These are phyloP conservation scores for Salix viminalis DNA, from an alignment of 345 rosid genomes.

Conservation along the genomic window DNA sequence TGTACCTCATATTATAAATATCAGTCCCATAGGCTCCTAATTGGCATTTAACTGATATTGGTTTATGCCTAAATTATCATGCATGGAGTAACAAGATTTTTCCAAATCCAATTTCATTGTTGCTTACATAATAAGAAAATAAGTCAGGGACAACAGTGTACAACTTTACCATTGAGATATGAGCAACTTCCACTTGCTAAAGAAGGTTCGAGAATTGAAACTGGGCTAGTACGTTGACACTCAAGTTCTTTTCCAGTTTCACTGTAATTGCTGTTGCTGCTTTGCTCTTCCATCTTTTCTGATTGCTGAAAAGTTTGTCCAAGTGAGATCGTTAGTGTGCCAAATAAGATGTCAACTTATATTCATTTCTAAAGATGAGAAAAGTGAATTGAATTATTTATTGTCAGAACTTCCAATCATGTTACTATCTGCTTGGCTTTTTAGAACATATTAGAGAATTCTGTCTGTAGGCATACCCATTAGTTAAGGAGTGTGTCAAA, in stretches of 20 bases:
- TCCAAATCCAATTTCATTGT: neutral
- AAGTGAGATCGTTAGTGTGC: neutral
- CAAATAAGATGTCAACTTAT: neutral
- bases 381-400: neutral
- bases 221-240: slow-evolving; percentile 22
- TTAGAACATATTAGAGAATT: neutral
- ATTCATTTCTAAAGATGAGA: neutral
- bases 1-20: neutral
- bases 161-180: slow-evolving; percentile 16
- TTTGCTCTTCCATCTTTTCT: slow-evolving; percentile 32
- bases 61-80: neutral
- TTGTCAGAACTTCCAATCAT: neutral
- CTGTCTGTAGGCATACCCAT: neutral
- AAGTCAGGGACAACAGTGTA: neutral
- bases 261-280: slow-evolving; percentile 39
- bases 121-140: neutral
- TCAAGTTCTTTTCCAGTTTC: slow-evolving; percentile 37
- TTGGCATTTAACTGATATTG: neutral
- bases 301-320: slow-evolving; percentile 26
- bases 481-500: neutral
- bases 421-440: neutral
- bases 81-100: neutral
- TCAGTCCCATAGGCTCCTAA: neutral
- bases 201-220: slow-evolving; percentile 47
- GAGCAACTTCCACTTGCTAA: slow-evolving; percentile 35